Evolutionary conservation across 1,139 yeast genomes (phyloP), one percentile per base, ranked within the genome.

Genomic region (Candida pseudoviswanathii): DNA sequence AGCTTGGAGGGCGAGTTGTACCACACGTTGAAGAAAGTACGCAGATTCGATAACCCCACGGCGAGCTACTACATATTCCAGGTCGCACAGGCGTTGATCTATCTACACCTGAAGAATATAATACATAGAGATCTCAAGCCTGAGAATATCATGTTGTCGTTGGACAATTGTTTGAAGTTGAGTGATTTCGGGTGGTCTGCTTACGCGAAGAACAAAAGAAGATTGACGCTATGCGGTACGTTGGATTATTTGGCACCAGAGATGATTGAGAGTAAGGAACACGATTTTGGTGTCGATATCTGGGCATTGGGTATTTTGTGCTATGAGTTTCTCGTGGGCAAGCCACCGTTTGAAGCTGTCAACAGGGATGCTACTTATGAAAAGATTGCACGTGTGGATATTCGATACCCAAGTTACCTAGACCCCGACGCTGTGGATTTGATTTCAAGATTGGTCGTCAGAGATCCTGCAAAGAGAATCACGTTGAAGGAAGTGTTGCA

Each of bases 151-250:
- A 69, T 92, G 46, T 71, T 92, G 7, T 89, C 90, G 5, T 78
- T 84, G 49, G 82, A 89, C 61, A 88, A 90, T 57, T 76, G 78
- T 34, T 76, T 92, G 46, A 91, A 90, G 62, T 77, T 94, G 41
- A 87, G 97, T 41, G 99, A 94, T 67, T 94, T 94, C 67, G 99
- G 99, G 9, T 94, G 98, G 98, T 88, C 96, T 51, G 96, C 92
- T 0, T 47, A 50, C 11, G 11, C 39, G 6, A 76, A 10, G 24
- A 33, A 26, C 82, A 57, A 56, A 11, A 66, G 84, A 54, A 72
- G 98, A 58, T 77, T 84, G 21, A 94, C 99, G 0, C 81, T 94
- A 71, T 94, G 99, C 67, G 99, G 99, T 0, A 94, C 99, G 0
- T 74, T 94, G 38, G 99, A 94, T 66, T 94, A 94, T 61, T 69